Conservation (phyloP, 371 early-diverging fungal genomes). For the Cladochytrium tenue region DNA sequence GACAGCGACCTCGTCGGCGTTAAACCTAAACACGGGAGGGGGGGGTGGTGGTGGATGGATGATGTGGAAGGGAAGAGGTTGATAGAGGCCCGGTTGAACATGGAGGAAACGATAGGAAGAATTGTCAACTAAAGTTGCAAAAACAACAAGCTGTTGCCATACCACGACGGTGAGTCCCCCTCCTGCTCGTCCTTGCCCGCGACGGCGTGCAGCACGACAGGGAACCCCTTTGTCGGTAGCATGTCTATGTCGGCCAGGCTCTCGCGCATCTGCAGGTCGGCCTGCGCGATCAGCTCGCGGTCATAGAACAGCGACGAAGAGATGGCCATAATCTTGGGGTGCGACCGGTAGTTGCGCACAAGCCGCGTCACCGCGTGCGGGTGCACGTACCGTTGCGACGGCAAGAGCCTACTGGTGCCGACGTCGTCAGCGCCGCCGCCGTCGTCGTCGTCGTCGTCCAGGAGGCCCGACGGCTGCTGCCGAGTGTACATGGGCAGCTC, state of each 20-base stretch:
- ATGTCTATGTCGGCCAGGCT: slow-evolving; percentile 13
- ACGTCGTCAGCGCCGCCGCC: not conserved
- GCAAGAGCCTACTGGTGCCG: not conserved
- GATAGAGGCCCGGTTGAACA: no score
- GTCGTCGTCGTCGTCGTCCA: no score
- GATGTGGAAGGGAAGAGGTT: no score
- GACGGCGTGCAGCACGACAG: slow-evolving; percentile 26
- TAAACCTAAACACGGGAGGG: no score
- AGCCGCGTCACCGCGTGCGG: slow-evolving; percentile 14
- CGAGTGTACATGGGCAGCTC: slow-evolving; percentile 8
- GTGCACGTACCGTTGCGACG: slow-evolving; percentile 10
- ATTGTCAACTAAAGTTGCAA: no score
- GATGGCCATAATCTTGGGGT: slow-evolving; percentile 21
- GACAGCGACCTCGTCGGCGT: slow-evolving; percentile 7
- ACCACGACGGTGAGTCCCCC: slow-evolving; percentile 32
- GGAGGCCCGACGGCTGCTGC: not conserved
- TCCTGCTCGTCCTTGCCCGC: slow-evolving; percentile 32
- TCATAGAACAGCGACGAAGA: slow-evolving; percentile 24
- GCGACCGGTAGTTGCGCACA: slow-evolving; percentile 25
- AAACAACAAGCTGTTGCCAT: no score
- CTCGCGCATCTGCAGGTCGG: slow-evolving; percentile 12
- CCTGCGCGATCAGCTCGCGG: slow-evolving; percentile 16
- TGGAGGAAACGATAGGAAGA: no score
- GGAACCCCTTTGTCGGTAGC: slow-evolving; percentile 17
- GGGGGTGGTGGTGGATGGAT: no score